Base-by-base conservation (phyloP, 352 stramenopile species). In the Pythium phragmiticola region DNA sequence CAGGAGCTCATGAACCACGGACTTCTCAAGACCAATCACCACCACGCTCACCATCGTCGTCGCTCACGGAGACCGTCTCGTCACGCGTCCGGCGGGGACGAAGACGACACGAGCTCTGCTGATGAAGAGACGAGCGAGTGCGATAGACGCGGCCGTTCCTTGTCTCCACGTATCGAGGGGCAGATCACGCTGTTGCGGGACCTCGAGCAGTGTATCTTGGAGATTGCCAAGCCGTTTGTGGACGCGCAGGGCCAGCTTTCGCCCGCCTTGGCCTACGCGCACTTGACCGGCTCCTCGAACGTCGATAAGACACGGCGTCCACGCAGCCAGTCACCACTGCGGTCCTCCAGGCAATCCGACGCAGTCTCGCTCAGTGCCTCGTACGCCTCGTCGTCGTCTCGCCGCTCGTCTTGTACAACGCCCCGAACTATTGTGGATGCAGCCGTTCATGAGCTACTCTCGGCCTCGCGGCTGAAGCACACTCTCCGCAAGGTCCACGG, bases 391-490 rank as follows among this genome's bases (percentile, higher is more conserved):
- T 47, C 8, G 5, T 63, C 57, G 8, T 57, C 50, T 2, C 52
- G 60, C 3, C 60, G 60, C 7, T 5, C 45, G 42, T 66, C 60
- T 8, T 60, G 34, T 13, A 4, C 59, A n/a, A 56, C 42, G 23
- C 36, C 66, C 2, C 50, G 48, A 11, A 63, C 65, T 11, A 49
- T 53, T 21, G 57, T 34, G 13, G 41, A 53, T 36, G 6, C 36
- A 6, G 57, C 61, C 0, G 37, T 37, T 7, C 33, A 72, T 5
- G 70, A 82, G 34, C 78, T 76, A 0, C 63, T 88, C 36, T 82
- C 77, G 1, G 69, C 73, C 0, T 37, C 62, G 0, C 65, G 30
- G 34, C 71, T 88, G 17, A 75, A 88, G 41, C 58, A 74, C 12
- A 56, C 72, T 0, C 63, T 88, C 9, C 64, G 74, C 9, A 54